Percentiles rank a stretch among this genome's conserved stretches.
Conservation (phyloP, 768 basidiomycete species). For the Termitomyces sp. region DNA sequence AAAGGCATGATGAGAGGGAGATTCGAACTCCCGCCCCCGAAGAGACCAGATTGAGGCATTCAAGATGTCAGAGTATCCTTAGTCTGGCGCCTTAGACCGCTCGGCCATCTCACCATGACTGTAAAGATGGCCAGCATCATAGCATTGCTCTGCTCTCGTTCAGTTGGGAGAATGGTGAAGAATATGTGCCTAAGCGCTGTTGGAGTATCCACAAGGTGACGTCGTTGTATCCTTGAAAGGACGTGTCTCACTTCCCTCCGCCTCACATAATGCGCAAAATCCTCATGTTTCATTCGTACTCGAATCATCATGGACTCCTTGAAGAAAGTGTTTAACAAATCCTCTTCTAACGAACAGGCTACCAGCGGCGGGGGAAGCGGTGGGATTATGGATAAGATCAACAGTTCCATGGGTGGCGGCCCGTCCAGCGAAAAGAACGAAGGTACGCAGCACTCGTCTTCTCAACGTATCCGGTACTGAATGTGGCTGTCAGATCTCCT, state of each 20-base stretch:
- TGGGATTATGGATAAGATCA: neutral
- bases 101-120: slow-evolving; percentile 64
- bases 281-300: too few relatives aligned
- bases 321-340: neutral
- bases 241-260: too few relatives aligned
- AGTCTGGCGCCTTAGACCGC: slow-evolving; percentile 77
- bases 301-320: neutral
- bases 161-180: too few relatives aligned
- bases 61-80: slow-evolving; percentile 26
- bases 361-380: neutral
- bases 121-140: too few relatives aligned
- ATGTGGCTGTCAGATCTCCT: neutral
- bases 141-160: too few relatives aligned
- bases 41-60: slow-evolving; percentile 10
- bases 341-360: neutral
- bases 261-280: too few relatives aligned
- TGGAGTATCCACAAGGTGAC: too few relatives aligned
- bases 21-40: slow-evolving; percentile 18
- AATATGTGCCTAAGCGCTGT: too few relatives aligned
- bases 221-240: too few relatives aligned
- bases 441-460: neutral
- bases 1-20: slow-evolving; percentile 17
- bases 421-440: neutral
- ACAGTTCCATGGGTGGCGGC: neutral
- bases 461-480: neutral